Conservation (phyloP, 352 stramenopile species). For the Proteromonas lacertae region DNA sequence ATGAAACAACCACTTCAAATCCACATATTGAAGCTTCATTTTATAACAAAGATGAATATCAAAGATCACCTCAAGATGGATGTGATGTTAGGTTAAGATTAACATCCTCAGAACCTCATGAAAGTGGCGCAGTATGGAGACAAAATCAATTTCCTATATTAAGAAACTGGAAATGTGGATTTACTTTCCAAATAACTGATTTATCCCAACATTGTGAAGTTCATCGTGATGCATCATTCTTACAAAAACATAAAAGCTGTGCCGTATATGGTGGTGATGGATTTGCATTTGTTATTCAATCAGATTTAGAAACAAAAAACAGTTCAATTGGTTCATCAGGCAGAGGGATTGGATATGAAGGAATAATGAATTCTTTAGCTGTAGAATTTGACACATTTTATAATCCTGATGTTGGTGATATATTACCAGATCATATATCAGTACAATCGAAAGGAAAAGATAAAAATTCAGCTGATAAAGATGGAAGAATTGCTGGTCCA, state of each 20-base stretch:
- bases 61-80: not conserved
- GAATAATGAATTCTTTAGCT: not conserved
- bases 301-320: not conserved
- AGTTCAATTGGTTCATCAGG: not conserved
- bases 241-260: not conserved
- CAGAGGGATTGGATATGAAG: not conserved
- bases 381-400: conserved; percentile 1
- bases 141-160: not conserved
- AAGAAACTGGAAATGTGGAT: not conserved
- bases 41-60: too few species aligned
- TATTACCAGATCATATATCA: not conserved
- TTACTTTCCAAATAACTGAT: conserved; percentile 1
- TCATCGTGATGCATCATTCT: conserved; percentile 1
- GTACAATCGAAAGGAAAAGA: not conserved
- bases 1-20: too few species aligned
- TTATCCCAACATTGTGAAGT: not conserved
- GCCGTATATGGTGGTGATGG: conserved; percentile 1
- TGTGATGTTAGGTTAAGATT: not conserved
- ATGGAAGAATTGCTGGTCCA: not conserved
- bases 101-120: not conserved
- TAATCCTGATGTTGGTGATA: not conserved
- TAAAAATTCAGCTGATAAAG: not conserved
- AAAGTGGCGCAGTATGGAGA: not conserved
- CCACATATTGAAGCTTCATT: too few species aligned
- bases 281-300: conserved; percentile 2